Conservation (phyloP, 2,329 filamentous ascomycete genomes). For the Curvularia lunata region DNA sequence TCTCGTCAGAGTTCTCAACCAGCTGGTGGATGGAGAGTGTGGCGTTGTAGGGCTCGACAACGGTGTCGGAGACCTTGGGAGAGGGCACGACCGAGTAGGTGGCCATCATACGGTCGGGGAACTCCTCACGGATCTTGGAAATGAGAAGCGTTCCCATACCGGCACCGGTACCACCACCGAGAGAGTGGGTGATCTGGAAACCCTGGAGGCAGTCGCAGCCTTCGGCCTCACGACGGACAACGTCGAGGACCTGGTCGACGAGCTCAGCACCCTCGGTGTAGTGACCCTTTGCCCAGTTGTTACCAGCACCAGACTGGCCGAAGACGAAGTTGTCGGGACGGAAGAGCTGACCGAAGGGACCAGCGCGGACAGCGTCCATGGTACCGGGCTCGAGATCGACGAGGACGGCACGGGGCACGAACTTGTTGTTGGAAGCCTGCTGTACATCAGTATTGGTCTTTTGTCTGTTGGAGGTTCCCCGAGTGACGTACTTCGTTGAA, state of each 20-base stretch:
- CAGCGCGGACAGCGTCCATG: slow-evolving; percentile 98
- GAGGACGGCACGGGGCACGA: slow-evolving; percentile 97
- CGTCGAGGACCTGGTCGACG: slow-evolving; percentile 96
- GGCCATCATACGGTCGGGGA: slow-evolving; percentile 99
- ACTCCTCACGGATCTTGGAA: slow-evolving; percentile 99
- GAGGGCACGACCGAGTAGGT: slow-evolving; percentile 99
- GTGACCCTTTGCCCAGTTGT: slow-evolving; percentile 99
- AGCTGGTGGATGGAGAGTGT: slow-evolving; percentile 98
- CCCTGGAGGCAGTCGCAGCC: slow-evolving; percentile 99
- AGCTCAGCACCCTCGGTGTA: slow-evolving; percentile 99
- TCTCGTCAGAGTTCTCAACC: slow-evolving; percentile 99
- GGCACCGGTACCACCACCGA: slow-evolving; percentile 99
- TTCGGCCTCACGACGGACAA: slow-evolving; percentile 98
- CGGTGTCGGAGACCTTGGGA: slow-evolving; percentile 99
- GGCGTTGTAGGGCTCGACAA: slow-evolving; percentile 99
- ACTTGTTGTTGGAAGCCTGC: slow-evolving; percentile 96
- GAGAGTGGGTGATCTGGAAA: slow-evolving; percentile 99
- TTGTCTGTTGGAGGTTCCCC: slow-evolving; percentile 3
- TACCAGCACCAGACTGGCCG: slow-evolving; percentile 98
- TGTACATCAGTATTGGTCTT: slow-evolving; percentile 31
- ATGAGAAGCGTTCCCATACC: slow-evolving; percentile 99
- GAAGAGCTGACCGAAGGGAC: slow-evolving; percentile 99
- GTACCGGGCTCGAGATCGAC: slow-evolving; percentile 99
- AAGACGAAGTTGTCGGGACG: slow-evolving; percentile 99
- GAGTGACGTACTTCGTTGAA: slow-evolving; percentile 79